Conservation (phyloP, 768 basidiomycete species). For the Amanita fuliginea region DNA sequence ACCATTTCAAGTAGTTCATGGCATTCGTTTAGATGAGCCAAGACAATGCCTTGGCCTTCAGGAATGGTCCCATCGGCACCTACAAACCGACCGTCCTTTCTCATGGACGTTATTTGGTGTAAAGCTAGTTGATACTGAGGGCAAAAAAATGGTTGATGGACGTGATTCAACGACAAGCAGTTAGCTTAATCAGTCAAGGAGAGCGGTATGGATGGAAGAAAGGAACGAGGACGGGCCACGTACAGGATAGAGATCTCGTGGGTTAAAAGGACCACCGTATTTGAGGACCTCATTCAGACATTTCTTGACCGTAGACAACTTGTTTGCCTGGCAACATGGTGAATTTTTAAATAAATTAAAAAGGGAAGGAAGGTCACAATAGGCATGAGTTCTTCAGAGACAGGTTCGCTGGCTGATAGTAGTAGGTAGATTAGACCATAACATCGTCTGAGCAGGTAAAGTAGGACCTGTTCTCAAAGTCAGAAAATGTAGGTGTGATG, state of each 20-base stretch:
- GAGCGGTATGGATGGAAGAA: not conserved
- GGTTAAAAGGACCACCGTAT: slow-evolving; percentile 87
- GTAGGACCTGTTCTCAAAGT: slow-evolving; percentile 50
- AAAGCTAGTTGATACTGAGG: slow-evolving; percentile 83
- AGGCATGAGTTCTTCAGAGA: slow-evolving; percentile 97
- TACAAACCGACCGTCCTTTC: slow-evolving; percentile 89
- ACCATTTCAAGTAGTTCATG: slow-evolving; percentile 96
- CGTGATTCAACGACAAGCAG: not conserved
- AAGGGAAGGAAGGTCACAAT: slow-evolving; percentile 38
- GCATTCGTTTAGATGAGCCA: slow-evolving; percentile 93
- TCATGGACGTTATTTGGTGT: slow-evolving; percentile 89
- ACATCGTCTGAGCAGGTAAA: slow-evolving; percentile 89
- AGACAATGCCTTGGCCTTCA: slow-evolving; percentile 93
- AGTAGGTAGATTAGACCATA: slow-evolving; percentile 93
- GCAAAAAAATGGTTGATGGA: not conserved
- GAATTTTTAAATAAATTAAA: not conserved
- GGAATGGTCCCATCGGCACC: slow-evolving; percentile 83
- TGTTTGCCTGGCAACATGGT: slow-evolving; percentile 63
- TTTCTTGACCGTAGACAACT: slow-evolving; percentile 92
- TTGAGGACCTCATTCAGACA: slow-evolving; percentile 93
- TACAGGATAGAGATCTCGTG: slow-evolving; percentile 90
- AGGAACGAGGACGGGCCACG: slow-evolving; percentile 16
- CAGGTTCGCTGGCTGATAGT: slow-evolving; percentile 91
- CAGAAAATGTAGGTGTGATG: not conserved
- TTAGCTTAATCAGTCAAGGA: slow-evolving; percentile 2